A percentile compares a stretch with the other conserved stretches of the same genome.
These are phyloP conservation scores for Triadica sebifera DNA, from an alignment of 345 rosid species.

Conservation along the genomic window DNA sequence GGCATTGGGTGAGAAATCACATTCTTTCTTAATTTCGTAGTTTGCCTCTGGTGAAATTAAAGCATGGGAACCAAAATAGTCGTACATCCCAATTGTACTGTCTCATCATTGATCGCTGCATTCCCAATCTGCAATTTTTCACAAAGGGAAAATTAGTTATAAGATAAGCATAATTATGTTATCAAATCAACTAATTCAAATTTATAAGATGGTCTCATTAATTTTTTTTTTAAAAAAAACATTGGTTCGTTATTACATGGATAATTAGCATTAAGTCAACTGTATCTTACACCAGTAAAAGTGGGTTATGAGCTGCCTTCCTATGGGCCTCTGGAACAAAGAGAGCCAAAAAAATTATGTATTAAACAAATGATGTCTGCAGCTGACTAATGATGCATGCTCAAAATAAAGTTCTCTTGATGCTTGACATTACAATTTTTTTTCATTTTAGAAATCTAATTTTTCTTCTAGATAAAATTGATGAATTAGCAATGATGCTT, in stretches of 20 bases:
- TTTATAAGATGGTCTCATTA: too few species aligned
- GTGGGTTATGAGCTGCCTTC: neutral
- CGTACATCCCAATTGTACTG: slow-evolving; percentile 64
- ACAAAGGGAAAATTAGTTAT: too few species aligned
- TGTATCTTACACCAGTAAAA: too few species aligned
- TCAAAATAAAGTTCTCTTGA: neutral
- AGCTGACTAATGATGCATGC: neutral
- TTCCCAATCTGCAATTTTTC: slow-evolving; percentile 63
- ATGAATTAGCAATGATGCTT: neutral
- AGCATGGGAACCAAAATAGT: slow-evolving; percentile 59
- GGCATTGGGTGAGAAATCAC: slow-evolving; percentile 50
- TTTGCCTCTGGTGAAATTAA: slow-evolving; percentile 47
- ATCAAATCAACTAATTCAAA: too few species aligned
- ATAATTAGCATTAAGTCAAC: too few species aligned
- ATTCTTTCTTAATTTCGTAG: slow-evolving; percentile 29
- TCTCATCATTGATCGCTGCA: slow-evolving; percentile 71
- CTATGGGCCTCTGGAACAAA: neutral
- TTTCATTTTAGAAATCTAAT: too few species aligned
- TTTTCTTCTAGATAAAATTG: neutral
- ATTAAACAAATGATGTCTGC: too few species aligned
- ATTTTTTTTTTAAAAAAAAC: too few species aligned
- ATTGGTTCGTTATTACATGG: neutral
- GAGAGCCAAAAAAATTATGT: neutral
- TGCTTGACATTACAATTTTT: too few species aligned
- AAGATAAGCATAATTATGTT: too few species aligned